These are phyloP conservation scores for Yarrowia keelungensis DNA, from an alignment of 805 yeast species.

Conservation along the genomic window DNA sequence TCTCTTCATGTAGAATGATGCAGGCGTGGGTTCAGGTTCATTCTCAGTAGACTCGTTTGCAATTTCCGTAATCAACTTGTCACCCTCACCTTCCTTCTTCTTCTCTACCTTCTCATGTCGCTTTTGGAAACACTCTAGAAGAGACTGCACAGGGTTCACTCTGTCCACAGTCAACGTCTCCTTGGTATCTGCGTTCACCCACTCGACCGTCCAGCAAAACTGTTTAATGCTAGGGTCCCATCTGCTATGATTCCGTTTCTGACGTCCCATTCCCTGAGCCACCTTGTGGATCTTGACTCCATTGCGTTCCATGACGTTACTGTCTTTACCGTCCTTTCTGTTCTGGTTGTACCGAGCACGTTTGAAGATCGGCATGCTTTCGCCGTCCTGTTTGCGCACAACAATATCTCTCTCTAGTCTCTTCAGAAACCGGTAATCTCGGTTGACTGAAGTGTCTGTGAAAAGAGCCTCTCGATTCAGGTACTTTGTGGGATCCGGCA, in stretches of 20 bases:
- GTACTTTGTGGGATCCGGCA: constrained; percentile 65
- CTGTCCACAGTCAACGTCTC: constrained; percentile 41
- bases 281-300: constrained; percentile 69
- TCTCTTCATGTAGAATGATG: constrained; percentile 42
- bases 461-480: constrained; percentile 57
- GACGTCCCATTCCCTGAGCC: constrained; percentile 79
- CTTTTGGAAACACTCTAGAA: constrained; percentile 40
- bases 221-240: constrained; percentile 68
- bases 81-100: background rate
- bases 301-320: constrained; percentile 53
- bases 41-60: background rate
- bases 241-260: constrained; percentile 67
- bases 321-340: constrained; percentile 49
- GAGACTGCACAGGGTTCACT: constrained; percentile 20
- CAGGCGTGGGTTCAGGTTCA: background rate
- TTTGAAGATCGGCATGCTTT: constrained; percentile 35
- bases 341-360: constrained; percentile 52
- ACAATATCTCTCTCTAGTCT: constrained; percentile 64
- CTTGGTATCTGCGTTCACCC: constrained; percentile 56
- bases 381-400: constrained; percentile 61
- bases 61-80: background rate
- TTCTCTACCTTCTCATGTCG: background rate
- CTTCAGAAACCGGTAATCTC: constrained; percentile 82
- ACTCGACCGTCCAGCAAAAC: constrained; percentile 83
- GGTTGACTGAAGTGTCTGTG: constrained; percentile 60